Percentiles rank a stretch among this genome's conserved stretches.
Conservation (phyloP, 164 flowering plant species). For the Aristolochia fimbriata region DNA sequence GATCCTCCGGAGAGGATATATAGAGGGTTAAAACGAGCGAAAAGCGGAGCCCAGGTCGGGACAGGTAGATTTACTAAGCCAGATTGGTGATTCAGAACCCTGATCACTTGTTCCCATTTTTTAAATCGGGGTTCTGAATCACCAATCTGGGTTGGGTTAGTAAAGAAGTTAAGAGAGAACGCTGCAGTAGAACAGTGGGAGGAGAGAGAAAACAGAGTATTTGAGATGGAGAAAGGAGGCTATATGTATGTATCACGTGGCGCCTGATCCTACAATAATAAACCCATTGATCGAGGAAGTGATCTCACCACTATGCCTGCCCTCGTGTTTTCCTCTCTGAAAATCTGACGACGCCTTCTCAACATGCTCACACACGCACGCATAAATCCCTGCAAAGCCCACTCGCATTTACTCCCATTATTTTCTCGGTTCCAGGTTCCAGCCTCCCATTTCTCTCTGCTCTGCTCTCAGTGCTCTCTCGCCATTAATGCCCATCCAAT, state of each 20-base stretch:
- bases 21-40: too few relatives aligned
- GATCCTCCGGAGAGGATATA: too few relatives aligned
- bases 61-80: too few relatives aligned
- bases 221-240: not conserved
- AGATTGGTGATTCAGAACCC: too few relatives aligned
- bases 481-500: slow-evolving; percentile 7
- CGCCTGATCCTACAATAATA: not conserved
- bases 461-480: not conserved
- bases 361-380: slow-evolving; percentile 47
- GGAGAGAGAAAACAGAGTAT: too few relatives aligned
- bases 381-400: slow-evolving; percentile 30
- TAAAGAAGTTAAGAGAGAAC: too few relatives aligned
- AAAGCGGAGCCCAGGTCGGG: too few relatives aligned
- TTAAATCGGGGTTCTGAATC: too few relatives aligned
- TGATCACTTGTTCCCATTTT: too few relatives aligned
- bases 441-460: slow-evolving; percentile 2
- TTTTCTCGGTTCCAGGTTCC: slow-evolving; percentile 5
- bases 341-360: slow-evolving; percentile 6
- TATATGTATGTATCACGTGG: too few relatives aligned
- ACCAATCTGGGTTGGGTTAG: too few relatives aligned
- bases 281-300: not conserved
- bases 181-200: too few relatives aligned
- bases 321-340: slow-evolving; percentile 2
- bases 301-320: not conserved
- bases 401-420: slow-evolving; percentile 23